Conservation (phyloP, 345 rosid species). For the Luvunga scandens region DNA sequence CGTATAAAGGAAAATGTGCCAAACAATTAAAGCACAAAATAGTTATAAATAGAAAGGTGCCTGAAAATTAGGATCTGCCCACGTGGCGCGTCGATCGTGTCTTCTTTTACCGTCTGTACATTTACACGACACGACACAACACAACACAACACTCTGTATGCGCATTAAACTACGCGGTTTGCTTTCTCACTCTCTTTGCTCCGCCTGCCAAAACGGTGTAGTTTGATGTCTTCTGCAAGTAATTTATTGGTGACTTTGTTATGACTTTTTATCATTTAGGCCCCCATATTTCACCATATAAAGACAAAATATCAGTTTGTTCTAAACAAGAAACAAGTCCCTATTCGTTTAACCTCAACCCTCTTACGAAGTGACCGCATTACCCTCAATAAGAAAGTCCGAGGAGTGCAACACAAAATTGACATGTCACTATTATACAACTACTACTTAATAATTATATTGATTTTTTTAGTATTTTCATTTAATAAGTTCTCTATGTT, state of each 20-base stretch:
- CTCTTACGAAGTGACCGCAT: not conserved
- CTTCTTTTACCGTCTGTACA: not conserved
- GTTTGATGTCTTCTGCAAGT: not conserved
- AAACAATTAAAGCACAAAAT: not conserved
- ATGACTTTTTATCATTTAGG: not conserved
- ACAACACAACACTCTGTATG: too few relatives aligned
- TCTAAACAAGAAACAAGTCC: not conserved
- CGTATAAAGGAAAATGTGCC: not conserved
- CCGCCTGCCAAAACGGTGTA: not conserved
- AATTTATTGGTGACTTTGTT: too few relatives aligned
- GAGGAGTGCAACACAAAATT: not conserved
- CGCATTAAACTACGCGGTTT: conserved; percentile 12
- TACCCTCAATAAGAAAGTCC: not conserved
- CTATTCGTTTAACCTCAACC: too few relatives aligned
- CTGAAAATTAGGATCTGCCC: conserved; percentile 27
- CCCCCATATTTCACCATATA: not conserved
- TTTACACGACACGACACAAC: too few relatives aligned
- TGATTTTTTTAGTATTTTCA: too few relatives aligned
- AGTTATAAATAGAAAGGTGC: not conserved
- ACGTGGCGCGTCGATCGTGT: conserved; percentile 30
- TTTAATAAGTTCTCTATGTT: too few relatives aligned
- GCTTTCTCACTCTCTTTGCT: not conserved
- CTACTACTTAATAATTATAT: too few relatives aligned
- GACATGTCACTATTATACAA: too few relatives aligned
- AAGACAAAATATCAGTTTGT: not conserved